These are phyloP conservation scores for Pseudonitzschia pungens DNA, from an alignment of 108 stramenopile genomes.

Conservation along the genomic window DNA sequence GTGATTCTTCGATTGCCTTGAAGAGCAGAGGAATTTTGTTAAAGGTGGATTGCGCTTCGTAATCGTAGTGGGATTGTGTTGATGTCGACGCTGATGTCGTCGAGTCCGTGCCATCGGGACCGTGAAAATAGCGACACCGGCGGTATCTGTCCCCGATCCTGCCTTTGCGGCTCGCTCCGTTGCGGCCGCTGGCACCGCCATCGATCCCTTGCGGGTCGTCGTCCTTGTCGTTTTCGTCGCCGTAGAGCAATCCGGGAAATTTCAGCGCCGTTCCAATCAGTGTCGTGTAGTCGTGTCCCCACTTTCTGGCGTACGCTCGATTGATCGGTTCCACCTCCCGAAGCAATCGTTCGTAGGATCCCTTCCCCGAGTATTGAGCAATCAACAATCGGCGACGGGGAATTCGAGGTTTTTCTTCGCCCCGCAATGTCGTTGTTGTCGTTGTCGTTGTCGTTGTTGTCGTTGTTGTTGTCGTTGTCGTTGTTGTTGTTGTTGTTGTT, in stretches of 20 bases:
- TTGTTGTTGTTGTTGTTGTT: neutral
- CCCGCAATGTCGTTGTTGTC: neutral
- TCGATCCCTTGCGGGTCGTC: neutral
- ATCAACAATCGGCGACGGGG: constrained; percentile 29
- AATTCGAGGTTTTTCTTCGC: neutral
- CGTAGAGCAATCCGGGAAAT: constrained; percentile 19
- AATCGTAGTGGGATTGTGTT: neutral
- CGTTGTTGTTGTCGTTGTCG: constrained; percentile 4
- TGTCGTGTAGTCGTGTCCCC: constrained; percentile 31
- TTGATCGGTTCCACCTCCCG: constrained; percentile 30
- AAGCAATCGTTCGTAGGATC: constrained; percentile 25
- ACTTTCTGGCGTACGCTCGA: constrained; percentile 26
- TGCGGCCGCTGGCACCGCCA: neutral
- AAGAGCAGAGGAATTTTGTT: constrained; percentile 36
- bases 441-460: neutral
- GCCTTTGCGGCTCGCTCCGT: neutral
- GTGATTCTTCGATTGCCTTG: constrained; percentile 7
- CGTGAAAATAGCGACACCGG: neutral
- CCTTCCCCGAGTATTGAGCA: constrained; percentile 41
- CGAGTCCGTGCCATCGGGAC: no score
- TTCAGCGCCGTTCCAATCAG: constrained; percentile 33
- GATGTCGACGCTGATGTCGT: neutral
- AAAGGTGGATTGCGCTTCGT: constrained; percentile 34
- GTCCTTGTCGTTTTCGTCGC: neutral
- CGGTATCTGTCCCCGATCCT: neutral